These are phyloP conservation scores for Buxus sempervirens DNA, from an alignment of 164 flowering plant genomes.

Conservation along the genomic window DNA sequence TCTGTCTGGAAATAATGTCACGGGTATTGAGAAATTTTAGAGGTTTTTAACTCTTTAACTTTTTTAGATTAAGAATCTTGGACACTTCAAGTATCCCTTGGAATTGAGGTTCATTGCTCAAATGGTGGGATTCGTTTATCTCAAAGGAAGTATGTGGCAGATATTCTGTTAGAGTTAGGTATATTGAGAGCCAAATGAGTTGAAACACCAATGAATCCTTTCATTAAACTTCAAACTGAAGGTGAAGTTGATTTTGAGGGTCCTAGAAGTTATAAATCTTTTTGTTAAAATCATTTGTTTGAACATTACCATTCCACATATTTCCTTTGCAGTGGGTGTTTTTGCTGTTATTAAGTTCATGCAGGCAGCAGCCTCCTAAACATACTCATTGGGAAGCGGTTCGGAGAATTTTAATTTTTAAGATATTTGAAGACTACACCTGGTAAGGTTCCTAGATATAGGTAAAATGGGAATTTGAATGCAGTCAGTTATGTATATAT, in stretches of 20 bases:
- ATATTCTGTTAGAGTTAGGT: background rate
- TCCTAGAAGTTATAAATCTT: too few species aligned
- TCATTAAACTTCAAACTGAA: too few species aligned
- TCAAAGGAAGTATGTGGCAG: slow-evolving; percentile 1
- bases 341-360: too few species aligned
- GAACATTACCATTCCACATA: too few species aligned
- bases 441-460: too few species aligned
- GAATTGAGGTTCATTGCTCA: background rate
- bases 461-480: background rate
- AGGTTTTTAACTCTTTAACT: background rate
- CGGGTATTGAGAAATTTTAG: background rate
- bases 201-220: background rate
- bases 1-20: background rate
- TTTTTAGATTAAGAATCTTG: slow-evolving; percentile 2
- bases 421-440: background rate
- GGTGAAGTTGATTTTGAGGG: too few species aligned
- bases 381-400: background rate
- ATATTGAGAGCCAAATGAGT: background rate
- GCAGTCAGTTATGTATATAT: background rate
- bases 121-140: background rate
- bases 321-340: too few species aligned
- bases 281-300: too few species aligned
- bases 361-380: background rate
- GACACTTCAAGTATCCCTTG: background rate
- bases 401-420: background rate